Conservation (phyloP, 768 basidiomycete genomes). For the Mycena leptocephala region DNA sequence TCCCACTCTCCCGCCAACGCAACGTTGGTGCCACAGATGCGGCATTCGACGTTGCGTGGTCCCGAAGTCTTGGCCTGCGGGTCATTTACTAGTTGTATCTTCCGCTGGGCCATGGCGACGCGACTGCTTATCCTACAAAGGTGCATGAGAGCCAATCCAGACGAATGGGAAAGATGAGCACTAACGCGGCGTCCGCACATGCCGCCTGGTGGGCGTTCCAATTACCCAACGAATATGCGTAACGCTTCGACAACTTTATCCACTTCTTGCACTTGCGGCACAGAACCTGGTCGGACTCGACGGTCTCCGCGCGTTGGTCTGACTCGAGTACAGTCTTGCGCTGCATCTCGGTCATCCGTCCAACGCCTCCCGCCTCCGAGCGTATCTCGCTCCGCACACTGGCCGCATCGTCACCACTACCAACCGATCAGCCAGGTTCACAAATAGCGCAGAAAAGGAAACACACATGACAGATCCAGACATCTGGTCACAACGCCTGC, state of each 20-base stretch:
- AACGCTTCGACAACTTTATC: slow-evolving; percentile 65
- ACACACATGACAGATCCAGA: slow-evolving; percentile 43
- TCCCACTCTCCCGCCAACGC: slow-evolving; percentile 65
- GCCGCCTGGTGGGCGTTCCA: slow-evolving; percentile 70
- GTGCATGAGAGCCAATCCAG: not conserved
- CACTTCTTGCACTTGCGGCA: slow-evolving; percentile 78
- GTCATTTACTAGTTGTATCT: slow-evolving; percentile 76
- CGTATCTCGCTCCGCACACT: slow-evolving; percentile 31
- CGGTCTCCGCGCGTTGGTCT: slow-evolving; percentile 67
- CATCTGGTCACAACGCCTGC: slow-evolving; percentile 67
- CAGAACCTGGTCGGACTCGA: slow-evolving; percentile 66
- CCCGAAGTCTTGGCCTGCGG: slow-evolving; percentile 69
- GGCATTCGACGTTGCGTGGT: slow-evolving; percentile 64
- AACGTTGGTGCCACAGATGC: slow-evolving; percentile 64
- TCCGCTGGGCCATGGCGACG: slow-evolving; percentile 75
- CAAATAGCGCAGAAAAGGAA: slow-evolving; percentile 14
- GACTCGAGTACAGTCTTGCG: slow-evolving; percentile 67
- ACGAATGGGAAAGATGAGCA: slow-evolving; percentile 19
- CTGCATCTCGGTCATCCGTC: slow-evolving; percentile 57
- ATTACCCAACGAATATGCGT: slow-evolving; percentile 61
- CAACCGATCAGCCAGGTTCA: slow-evolving; percentile 5
- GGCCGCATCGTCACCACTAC: slow-evolving; percentile 20
- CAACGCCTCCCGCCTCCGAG: slow-evolving; percentile 21
- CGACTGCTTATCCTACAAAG: slow-evolving; percentile 67
- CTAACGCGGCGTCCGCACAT: slow-evolving; percentile 64